Evolutionary conservation across 805 yeast species (phyloP).

Genomic region (Candida railenensis): DNA sequence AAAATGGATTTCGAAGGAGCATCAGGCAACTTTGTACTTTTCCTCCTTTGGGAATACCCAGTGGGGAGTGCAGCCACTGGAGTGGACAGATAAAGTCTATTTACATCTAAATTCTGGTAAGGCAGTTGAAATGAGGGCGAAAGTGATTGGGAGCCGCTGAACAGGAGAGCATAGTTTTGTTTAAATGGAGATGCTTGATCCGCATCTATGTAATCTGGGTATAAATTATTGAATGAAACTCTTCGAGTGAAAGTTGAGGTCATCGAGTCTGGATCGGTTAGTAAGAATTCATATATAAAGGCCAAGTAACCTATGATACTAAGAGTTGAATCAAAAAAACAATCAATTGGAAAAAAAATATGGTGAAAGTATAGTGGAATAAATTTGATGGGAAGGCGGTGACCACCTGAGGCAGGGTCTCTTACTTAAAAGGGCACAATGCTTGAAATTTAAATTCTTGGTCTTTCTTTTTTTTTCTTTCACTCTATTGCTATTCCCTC

Average conservation of each 20-base stretch:
- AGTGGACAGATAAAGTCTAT: slow-evolving; percentile 1
- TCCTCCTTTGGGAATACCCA: slow-evolving; percentile 6
- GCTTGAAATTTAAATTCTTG: no score
- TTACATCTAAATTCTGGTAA: slow-evolving; percentile 1
- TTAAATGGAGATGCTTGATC: slow-evolving; percentile 4
- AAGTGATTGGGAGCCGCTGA: slow-evolving; percentile 2
- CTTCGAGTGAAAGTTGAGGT: slow-evolving; percentile 27
- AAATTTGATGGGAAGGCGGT: no score
- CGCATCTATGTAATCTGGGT: slow-evolving; percentile 26
- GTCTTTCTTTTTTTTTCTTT: no score
- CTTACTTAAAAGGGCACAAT: no score
- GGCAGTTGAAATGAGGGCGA: not conserved
- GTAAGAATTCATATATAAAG: not conserved
- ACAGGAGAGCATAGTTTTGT: slow-evolving; percentile 2
- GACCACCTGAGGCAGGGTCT: no score
- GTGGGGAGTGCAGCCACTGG: slow-evolving; percentile 1
- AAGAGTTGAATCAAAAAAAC: no score
- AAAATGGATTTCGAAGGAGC: slow-evolving; percentile 40
- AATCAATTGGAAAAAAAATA: no score
- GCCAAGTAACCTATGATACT: no score
- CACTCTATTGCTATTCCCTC: no score
- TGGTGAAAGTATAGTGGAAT: not conserved
- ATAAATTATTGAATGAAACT: slow-evolving; percentile 45
- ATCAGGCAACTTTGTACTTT: slow-evolving; percentile 16
- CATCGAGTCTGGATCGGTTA: not conserved